Conservation (phyloP, 345 rosid genomes). For the Ceriops tagal region DNA sequence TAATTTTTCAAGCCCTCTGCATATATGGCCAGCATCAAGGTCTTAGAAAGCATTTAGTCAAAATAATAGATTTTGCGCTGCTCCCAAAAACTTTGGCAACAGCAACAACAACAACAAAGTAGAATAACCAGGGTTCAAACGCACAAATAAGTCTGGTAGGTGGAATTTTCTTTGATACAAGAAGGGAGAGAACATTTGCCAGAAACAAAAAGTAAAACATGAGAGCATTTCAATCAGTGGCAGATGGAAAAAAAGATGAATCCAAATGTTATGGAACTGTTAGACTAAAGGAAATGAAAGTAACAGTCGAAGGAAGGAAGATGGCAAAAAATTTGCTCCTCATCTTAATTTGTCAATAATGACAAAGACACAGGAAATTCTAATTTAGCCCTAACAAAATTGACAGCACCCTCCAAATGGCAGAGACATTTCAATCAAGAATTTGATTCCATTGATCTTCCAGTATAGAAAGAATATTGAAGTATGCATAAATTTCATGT, state of each 20-base stretch:
- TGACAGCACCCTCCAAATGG: no score
- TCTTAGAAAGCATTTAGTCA: not conserved
- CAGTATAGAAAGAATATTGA: no score
- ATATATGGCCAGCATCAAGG: conserved; percentile 9
- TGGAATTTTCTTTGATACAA: no score
- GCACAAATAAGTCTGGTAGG: no score
- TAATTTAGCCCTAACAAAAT: no score
- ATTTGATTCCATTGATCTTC: not conserved
- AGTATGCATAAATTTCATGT: not conserved
- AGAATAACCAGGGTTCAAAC: not conserved
- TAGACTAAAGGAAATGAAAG: not conserved
- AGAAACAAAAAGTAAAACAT: not conserved
- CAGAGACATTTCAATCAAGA: no score
- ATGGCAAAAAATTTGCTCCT: not conserved
- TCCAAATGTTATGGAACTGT: no score
- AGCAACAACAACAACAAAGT: not conserved
- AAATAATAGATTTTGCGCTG: not conserved
- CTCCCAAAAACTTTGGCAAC: not conserved
- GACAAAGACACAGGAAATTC: no score
- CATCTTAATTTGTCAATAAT: no score
- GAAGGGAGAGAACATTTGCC: not conserved
- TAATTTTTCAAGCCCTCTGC: conserved; percentile 91
- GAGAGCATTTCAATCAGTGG: not conserved
- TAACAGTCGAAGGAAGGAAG: not conserved
- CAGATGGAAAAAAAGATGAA: not conserved